phyloP scores from a whole-genome alignment of 352 stramenopile species.

The Thraustotheca clavata region DNA sequence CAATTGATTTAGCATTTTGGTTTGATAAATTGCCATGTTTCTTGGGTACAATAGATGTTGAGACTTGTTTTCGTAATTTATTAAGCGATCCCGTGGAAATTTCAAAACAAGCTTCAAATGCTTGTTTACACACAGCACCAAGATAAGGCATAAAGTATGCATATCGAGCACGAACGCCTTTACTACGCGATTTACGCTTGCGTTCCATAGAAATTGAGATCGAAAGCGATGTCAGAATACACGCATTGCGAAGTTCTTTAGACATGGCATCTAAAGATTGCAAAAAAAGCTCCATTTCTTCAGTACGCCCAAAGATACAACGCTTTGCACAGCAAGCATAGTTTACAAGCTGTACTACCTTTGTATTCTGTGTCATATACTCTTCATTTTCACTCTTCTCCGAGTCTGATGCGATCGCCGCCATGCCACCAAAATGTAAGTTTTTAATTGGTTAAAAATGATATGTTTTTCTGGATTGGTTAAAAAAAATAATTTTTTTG shows the following conservation, averaged over 20 bases:
- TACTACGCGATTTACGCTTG: conserved; percentile 18
- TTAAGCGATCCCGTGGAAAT: conserved; percentile 20
- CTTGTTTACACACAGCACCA: conserved; percentile 20
- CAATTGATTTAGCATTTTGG: conserved; percentile 16
- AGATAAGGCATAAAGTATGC: conserved; percentile 20
- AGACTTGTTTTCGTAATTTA: conserved; percentile 17
- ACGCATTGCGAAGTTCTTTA: conserved; percentile 18
- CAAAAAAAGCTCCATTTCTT: conserved; percentile 20
- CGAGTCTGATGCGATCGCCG: background rate
- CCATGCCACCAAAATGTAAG: too few species aligned
- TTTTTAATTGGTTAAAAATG: too few species aligned
- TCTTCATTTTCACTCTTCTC: conserved; percentile 1
- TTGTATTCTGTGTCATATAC: conserved; percentile 21
- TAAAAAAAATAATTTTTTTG: too few species aligned
- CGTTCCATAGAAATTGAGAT: conserved; percentile 8
- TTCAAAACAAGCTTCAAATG: conserved; percentile 22
- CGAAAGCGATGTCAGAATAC: conserved; percentile 19
- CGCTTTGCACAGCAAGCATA: conserved; percentile 21
- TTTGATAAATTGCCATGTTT: conserved; percentile 21
- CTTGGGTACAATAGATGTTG: conserved; percentile 13
- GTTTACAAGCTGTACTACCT: conserved; percentile 19
- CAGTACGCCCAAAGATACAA: conserved; percentile 20
- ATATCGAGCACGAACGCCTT: conserved; percentile 10
- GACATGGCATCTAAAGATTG: conserved; percentile 14
- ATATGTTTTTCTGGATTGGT: too few species aligned